These are phyloP conservation scores for Hanseniaspora uvarum DNA, from an alignment of 1,139 yeast species.

Conservation along the genomic window DNA sequence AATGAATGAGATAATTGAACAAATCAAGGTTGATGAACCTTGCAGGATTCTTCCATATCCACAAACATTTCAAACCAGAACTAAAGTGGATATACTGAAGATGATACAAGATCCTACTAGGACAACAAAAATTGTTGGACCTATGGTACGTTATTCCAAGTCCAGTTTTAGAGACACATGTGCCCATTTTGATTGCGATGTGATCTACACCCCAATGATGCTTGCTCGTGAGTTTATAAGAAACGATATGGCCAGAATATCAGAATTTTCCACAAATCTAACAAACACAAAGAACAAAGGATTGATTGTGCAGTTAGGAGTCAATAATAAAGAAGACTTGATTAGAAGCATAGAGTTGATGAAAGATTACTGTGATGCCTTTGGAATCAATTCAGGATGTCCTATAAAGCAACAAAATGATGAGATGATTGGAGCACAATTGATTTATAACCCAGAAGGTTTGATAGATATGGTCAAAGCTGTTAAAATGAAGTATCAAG, in stretches of 20 bases:
- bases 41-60: slow-evolving; percentile 6
- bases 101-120: not conserved
- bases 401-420: slow-evolving; percentile 91
- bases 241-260: slow-evolving; percentile 63
- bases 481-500: slow-evolving; percentile 66
- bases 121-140: slow-evolving; percentile 60
- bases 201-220: slow-evolving; percentile 93
- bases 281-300: slow-evolving; percentile 42
- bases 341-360: slow-evolving; percentile 77
- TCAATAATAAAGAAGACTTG: slow-evolving; percentile 75
- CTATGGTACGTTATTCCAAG: slow-evolving; percentile 94
- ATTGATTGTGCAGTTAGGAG: slow-evolving; percentile 83
- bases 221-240: slow-evolving; percentile 89
- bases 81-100: slow-evolving; percentile 1
- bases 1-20: not conserved
- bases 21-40: slow-evolving; percentile 6
- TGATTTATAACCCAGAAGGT: slow-evolving; percentile 72
- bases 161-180: slow-evolving; percentile 79
- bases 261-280: slow-evolving; percentile 74
- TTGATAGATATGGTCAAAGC: slow-evolving; percentile 77
- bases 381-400: slow-evolving; percentile 94
- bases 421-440: slow-evolving; percentile 94
- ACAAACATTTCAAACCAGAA: not conserved
- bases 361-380: slow-evolving; percentile 84
- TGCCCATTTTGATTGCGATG: slow-evolving; percentile 63